Base-by-base conservation (phyloP, 495 filamentous ascomycete genomes). In the Hypoxylon rickii region DNA sequence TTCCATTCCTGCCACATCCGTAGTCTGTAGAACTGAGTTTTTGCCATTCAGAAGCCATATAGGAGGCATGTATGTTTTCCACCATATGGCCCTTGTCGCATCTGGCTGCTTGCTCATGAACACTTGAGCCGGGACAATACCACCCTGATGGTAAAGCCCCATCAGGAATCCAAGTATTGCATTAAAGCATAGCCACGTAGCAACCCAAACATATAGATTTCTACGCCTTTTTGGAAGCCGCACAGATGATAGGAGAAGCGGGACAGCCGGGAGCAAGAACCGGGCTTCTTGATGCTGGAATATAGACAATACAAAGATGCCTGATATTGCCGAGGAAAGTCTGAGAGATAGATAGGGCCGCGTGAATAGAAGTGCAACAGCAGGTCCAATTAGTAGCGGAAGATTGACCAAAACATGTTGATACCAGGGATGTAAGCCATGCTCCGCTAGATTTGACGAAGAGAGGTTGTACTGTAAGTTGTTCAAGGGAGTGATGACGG, bases 1-100 rank as follows among this genome's bases (percentile, higher is more conserved):
- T 3, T 82, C 72, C 63, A 89, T 84, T 2, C 91, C 90, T 88
- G 96, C 97, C 18, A 97, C 73, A 64, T 96, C 90, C 10, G 71
- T 72, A 0, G 91, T 96, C n/a, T 70, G 73, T 38, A 93, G 66
- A 11, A 83, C 73, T 51, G 80, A 81, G 55, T 84, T 85, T 62
- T 87, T 86, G 7, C 87, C 82, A 50, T 92, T 90, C 18, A 97
- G 76, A 13, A 98, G 78, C 92, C 94, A 97, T 16, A 88, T 85
- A 0, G 94, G 94, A 5, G 94, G 94, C 58, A 86, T 89, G 70
- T 98, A 98, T 0, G 95, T 97, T 64, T 96, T 96, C 94, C 94
- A 98, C 92, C 92, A 98, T 45, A 96, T 78, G 2, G 89, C 88
- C 8, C 87, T 79, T 3, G 80, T 82, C n/a, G 83, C 81, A 43